These are phyloP conservation scores for Termitomyces sp. DNA, from an alignment of 768 basidiomycete species.

Conservation along the genomic window DNA sequence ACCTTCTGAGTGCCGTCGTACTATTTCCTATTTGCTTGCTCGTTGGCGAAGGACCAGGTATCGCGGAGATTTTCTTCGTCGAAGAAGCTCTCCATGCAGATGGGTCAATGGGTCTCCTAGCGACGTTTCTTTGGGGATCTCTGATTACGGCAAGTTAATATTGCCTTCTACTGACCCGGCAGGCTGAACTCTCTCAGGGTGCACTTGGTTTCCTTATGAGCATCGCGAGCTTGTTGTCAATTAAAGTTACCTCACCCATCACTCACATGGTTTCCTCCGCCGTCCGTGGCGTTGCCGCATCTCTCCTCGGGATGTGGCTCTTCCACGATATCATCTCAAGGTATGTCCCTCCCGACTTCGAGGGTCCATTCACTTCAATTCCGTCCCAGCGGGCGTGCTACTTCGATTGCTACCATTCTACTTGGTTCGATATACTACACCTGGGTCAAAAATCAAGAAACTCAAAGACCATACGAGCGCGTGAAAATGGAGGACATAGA, in stretches of 20 bases:
- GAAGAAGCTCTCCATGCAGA: constrained; percentile 27
- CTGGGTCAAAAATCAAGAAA: constrained; percentile 79
- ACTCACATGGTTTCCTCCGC: constrained; percentile 98
- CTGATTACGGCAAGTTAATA: constrained; percentile 57
- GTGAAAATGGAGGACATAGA: constrained; percentile 64
- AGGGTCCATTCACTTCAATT: not conserved
- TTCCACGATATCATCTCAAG: constrained; percentile 78
- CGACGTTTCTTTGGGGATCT: constrained; percentile 76
- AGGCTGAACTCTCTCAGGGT: constrained; percentile 42
- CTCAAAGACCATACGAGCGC: constrained; percentile 52
- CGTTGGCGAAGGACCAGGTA: constrained; percentile 66
- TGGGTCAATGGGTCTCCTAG: constrained; percentile 40
- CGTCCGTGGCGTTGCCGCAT: constrained; percentile 91
- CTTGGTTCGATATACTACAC: constrained; percentile 82
- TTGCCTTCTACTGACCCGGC: not conserved
- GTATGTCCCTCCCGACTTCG: constrained; percentile 36
- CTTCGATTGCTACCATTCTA: constrained; percentile 79
- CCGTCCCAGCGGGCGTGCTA: constrained; percentile 61
- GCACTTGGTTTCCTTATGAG: constrained; percentile 91
- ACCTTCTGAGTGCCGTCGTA: constrained; percentile 69
- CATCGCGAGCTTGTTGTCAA: constrained; percentile 86
- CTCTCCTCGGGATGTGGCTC: constrained; percentile 73
- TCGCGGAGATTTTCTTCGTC: constrained; percentile 55
- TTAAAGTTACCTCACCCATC: constrained; percentile 96
- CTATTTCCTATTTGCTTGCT: constrained; percentile 71